phyloP scores from a whole-genome alignment of 352 stramenopile species.

The Globisporangium apiculatum region DNA sequence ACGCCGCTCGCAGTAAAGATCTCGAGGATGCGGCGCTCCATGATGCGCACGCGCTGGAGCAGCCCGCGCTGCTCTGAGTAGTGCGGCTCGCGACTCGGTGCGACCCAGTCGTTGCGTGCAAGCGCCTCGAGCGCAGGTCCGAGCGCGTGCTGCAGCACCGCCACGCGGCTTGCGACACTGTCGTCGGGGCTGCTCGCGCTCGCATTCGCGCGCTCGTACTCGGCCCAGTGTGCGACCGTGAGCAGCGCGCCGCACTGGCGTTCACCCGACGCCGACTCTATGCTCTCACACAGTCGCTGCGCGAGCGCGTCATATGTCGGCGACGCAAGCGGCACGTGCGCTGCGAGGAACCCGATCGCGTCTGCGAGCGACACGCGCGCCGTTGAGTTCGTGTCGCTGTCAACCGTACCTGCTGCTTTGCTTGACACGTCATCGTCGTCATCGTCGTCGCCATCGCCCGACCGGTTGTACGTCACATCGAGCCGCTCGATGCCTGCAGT shows the following conservation, averaged over 20 bases:
- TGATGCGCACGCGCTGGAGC: conserved; percentile 40
- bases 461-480: conserved; percentile 16
- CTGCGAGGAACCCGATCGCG: conserved; percentile 36
- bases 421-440: too few relatives aligned
- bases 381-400: conserved; percentile 16
- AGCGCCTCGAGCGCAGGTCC: conserved; percentile 23
- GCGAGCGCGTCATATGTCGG: conserved; percentile 15
- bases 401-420: background rate
- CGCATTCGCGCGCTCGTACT: conserved; percentile 19
- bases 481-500: conserved; percentile 21
- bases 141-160: conserved; percentile 19
- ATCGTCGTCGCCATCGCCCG: background rate
- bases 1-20: conserved; percentile 37
- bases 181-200: conserved; percentile 7
- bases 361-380: conserved; percentile 53
- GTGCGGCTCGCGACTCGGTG: conserved; percentile 12
- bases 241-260: conserved; percentile 56
- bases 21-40: conserved; percentile 46
- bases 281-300: conserved; percentile 15
- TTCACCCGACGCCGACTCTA: conserved; percentile 39
- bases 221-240: conserved; percentile 39
- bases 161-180: conserved; percentile 6
- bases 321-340: conserved; percentile 20
- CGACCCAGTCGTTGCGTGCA: conserved; percentile 40
- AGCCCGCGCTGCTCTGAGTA: conserved; percentile 50